These are phyloP conservation scores for Heritiera littoralis DNA, from an alignment of 345 rosid species.

Conservation along the genomic window DNA sequence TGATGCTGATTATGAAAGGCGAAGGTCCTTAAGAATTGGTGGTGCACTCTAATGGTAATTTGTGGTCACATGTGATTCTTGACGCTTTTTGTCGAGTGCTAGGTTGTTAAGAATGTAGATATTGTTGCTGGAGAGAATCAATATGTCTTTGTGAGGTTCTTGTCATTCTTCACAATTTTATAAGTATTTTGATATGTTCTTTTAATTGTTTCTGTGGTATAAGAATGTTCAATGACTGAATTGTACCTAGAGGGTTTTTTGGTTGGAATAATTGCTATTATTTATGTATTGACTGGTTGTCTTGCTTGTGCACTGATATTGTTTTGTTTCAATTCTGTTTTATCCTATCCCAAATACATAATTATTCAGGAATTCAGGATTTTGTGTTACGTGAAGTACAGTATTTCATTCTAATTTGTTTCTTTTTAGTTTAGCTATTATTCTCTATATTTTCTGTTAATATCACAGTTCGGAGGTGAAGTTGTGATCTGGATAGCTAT, in stretches of 20 bases:
- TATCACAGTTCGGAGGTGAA: background rate
- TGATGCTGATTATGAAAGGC: conserved; percentile 68
- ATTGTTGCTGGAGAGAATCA: conserved; percentile 24
- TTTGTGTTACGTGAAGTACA: background rate
- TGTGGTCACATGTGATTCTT: conserved; percentile 25
- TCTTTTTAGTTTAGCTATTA: background rate
- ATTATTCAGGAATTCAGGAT: background rate
- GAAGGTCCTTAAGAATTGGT: conserved; percentile 37
- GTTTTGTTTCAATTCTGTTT: background rate
- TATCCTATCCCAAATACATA: background rate
- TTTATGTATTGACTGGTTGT: conserved; percentile 15
- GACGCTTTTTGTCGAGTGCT: conserved; percentile 22
- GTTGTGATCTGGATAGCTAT: conserved; percentile 8
- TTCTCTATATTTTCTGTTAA: background rate
- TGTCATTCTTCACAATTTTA: conserved; percentile 22
- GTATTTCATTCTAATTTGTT: background rate
- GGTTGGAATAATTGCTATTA: conserved; percentile 21
- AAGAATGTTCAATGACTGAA: conserved; percentile 28
- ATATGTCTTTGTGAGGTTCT: conserved; percentile 22
- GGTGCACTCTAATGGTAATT: conserved; percentile 36
- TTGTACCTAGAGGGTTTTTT: conserved; percentile 28
- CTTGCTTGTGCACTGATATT: background rate
- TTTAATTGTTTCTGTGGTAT: conserved; percentile 15
- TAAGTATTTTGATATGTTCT: conserved; percentile 19
- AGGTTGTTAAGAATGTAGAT: conserved; percentile 40